Conservation (phyloP, 1,284 basidiomycete genomes). For the Anthracocystis panici-leucophaei region DNA sequence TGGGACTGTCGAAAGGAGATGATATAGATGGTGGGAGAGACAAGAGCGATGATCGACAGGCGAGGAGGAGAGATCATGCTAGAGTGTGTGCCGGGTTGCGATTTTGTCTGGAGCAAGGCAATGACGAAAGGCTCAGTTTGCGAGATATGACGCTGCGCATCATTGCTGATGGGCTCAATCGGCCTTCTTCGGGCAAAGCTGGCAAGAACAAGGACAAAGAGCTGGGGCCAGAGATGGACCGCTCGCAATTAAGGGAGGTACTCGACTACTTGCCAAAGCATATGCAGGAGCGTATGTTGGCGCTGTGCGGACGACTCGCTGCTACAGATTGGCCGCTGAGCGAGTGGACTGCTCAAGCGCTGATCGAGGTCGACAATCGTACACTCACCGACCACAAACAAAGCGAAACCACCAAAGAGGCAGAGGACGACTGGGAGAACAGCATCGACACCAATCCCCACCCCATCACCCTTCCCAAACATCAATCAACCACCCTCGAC, state of each 20-base stretch:
- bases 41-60: background rate
- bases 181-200: background rate
- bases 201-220: background rate
- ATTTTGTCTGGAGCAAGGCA: background rate
- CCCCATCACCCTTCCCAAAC: background rate
- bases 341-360: constrained; percentile 28
- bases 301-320: constrained; percentile 30
- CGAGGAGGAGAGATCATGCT: background rate
- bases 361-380: constrained; percentile 5
- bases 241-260: constrained; percentile 9
- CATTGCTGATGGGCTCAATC: constrained; percentile 33
- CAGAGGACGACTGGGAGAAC: constrained; percentile 16
- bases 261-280: constrained; percentile 36
- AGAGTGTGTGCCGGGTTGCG: constrained; percentile 24
- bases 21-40: background rate
- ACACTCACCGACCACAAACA: too few relatives aligned
- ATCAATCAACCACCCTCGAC: constrained; percentile 21
- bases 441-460: background rate
- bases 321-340: constrained; percentile 25
- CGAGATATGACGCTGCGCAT: constrained; percentile 40
- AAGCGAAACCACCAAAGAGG: background rate
- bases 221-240: constrained; percentile 4
- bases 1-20: background rate
- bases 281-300: constrained; percentile 29
- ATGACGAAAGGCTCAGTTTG: background rate